Conservation (phyloP, 1,139 yeast species). For the Petasospora fabianii region DNA sequence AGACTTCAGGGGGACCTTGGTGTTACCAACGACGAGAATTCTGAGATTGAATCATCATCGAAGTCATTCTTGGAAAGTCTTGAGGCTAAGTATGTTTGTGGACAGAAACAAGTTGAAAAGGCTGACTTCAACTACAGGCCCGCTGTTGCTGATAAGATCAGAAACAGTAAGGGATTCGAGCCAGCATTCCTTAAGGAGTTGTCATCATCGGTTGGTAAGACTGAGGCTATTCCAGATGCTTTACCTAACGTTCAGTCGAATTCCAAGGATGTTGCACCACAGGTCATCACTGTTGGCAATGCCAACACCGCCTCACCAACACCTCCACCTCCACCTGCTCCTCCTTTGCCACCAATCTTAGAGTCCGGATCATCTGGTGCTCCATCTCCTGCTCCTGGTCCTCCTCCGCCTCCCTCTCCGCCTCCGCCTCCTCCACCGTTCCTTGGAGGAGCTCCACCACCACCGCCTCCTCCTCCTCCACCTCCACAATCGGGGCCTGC, state of each 20-base stretch:
- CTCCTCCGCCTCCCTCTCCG: conserved; percentile 21
- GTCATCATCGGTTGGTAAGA: conserved; percentile 42
- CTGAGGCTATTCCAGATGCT: conserved; percentile 20
- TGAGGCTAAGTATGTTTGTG: conserved; percentile 51
- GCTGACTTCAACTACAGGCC: conserved; percentile 22
- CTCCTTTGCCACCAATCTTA: conserved; percentile 7
- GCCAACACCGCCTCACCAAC: not conserved
- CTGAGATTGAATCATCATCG: conserved; percentile 19
- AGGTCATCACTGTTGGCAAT: conserved; percentile 4
- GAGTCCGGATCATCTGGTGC: conserved; percentile 1
- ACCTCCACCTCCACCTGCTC: conserved; percentile 8
- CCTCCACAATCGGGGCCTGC: conserved; percentile 31
- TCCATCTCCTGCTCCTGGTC: not conserved
- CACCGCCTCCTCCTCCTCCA: conserved; percentile 27
- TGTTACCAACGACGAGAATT: conserved; percentile 7
- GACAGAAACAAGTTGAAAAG: conserved; percentile 32
- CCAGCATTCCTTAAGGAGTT: conserved; percentile 59
- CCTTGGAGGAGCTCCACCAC: conserved; percentile 7
- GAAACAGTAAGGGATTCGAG: conserved; percentile 37
- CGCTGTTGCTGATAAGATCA: conserved; percentile 31
- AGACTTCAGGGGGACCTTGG: conserved; percentile 18
- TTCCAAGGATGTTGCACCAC: conserved; percentile 8
- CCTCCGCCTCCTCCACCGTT: conserved; percentile 25
- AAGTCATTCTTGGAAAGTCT: conserved; percentile 29
- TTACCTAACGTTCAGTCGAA: not conserved